Evolutionary conservation across 2,329 filamentous ascomycete genomes (phyloP).

Genomic region (Fusarium veterinarium): DNA sequence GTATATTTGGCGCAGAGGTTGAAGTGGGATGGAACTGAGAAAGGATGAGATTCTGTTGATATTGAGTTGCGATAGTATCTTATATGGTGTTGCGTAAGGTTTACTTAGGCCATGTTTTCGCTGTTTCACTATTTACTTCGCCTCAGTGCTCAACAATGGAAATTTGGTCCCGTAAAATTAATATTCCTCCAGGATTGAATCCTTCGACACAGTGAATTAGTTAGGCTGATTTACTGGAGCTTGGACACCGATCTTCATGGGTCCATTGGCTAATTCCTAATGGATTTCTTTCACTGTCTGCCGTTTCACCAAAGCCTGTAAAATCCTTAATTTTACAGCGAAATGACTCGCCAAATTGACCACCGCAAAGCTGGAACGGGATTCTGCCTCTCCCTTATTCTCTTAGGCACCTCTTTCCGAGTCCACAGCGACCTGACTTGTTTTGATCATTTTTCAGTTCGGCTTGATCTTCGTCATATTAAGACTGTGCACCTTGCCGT

Average conservation of each 20-base stretch:
- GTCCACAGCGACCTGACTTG: not conserved
- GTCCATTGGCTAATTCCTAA: no score
- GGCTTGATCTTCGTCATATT: not conserved
- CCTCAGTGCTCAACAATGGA: no score
- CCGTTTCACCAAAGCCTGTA: accelerated
- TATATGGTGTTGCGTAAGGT: not conserved
- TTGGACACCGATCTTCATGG: accelerated
- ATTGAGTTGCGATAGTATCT: not conserved
- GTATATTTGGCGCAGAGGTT: no score
- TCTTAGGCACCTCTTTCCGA: accelerated
- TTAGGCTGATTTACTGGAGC: not conserved
- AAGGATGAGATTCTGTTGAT: not conserved
- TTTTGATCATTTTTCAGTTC: not conserved
- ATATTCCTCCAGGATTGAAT: not conserved
- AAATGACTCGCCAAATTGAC: accelerated
- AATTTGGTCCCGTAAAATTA: not conserved
- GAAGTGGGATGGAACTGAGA: no score
- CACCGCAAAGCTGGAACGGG: not conserved
- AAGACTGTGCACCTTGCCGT: not conserved
- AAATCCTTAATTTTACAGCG: not conserved
- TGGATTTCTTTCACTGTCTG: not conserved
- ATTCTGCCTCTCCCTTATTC: not conserved
- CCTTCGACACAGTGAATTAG: not conserved
- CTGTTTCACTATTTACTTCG: not conserved
- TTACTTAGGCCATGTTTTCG: not conserved